Percentiles rank a stretch among this genome's conserved stretches.
Conservation (phyloP, 257 asterid genomes). For the Paraleonurus japonicus region DNA sequence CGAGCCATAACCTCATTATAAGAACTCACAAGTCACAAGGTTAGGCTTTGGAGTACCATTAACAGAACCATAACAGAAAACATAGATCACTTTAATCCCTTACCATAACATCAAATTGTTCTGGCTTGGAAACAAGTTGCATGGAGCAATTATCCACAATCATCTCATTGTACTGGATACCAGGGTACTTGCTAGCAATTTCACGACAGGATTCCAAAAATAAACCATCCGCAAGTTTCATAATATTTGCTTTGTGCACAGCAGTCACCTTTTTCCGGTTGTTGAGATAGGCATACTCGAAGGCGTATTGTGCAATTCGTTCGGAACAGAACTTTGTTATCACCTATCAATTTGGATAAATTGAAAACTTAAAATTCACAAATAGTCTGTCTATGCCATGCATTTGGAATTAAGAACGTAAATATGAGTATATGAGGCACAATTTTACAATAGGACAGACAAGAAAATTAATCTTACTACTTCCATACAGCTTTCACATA, state of each 20-base stretch:
- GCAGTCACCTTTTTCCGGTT: conserved; percentile 94
- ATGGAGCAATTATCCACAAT: conserved; percentile 98
- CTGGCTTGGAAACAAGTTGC: conserved; percentile 99
- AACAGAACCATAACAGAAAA: background rate
- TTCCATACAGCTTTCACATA: no score
- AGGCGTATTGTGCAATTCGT: conserved; percentile 91
- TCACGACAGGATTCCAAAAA: conserved; percentile 96
- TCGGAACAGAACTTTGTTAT: conserved; percentile 97
- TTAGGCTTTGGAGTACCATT: background rate
- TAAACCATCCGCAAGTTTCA: conserved; percentile 98
- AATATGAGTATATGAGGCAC: no score
- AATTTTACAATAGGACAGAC: no score
- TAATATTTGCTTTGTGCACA: conserved; percentile 97
- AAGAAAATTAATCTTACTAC: no score
- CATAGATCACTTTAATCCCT: background rate
- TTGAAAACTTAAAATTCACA: conserved; percentile 26
- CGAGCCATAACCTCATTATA: background rate
- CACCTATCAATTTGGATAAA: conserved; percentile 56
- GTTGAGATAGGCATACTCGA: conserved; percentile 97
- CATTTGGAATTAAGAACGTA: no score
- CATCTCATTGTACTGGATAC: conserved; percentile 85
- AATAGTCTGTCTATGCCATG: background rate
- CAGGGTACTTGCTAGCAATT: conserved; percentile 85
- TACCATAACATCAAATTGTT: conserved; percentile 99
- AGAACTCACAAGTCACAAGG: background rate